A percentile compares a stretch with the other conserved stretches of the same genome.
These are phyloP conservation scores for Saccharomyces kudriavzevii DNA, from an alignment of 805 yeast genomes.

Conservation along the genomic window DNA sequence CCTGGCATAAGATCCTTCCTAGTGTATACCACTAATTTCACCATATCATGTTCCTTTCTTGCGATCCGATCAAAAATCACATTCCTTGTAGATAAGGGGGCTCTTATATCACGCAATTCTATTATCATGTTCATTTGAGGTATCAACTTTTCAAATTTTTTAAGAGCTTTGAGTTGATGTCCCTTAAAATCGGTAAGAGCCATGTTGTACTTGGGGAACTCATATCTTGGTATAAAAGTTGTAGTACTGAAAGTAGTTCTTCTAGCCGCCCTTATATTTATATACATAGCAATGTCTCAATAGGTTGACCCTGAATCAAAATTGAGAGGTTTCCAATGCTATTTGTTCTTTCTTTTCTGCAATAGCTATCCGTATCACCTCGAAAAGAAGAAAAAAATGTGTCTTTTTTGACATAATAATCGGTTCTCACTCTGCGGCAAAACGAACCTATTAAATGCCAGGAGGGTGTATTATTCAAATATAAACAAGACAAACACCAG, in stretches of 20 bases:
- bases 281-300: neutral
- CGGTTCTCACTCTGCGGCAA: neutral
- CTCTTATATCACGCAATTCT: conserved; percentile 83
- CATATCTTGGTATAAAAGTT: conserved; percentile 54
- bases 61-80: conserved; percentile 62
- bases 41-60: conserved; percentile 35
- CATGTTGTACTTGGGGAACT: conserved; percentile 69
- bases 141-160: conserved; percentile 54
- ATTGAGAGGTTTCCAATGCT: neutral
- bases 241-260: neutral
- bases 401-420: neutral
- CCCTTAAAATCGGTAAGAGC: conserved; percentile 78
- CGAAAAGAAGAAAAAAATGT: neutral
- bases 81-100: conserved; percentile 80
- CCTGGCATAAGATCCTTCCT: conserved; percentile 54
- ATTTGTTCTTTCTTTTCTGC: neutral
- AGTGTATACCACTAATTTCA: conserved; percentile 51
- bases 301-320: neutral
- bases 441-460: neutral
- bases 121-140: conserved; percentile 76
- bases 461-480: neutral
- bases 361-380: neutral
- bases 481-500: neutral
- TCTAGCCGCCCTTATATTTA: neutral
- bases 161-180: conserved; percentile 76